phyloP scores from a whole-genome alignment of 768 basidiomycete species.

The Collybia sordida region DNA sequence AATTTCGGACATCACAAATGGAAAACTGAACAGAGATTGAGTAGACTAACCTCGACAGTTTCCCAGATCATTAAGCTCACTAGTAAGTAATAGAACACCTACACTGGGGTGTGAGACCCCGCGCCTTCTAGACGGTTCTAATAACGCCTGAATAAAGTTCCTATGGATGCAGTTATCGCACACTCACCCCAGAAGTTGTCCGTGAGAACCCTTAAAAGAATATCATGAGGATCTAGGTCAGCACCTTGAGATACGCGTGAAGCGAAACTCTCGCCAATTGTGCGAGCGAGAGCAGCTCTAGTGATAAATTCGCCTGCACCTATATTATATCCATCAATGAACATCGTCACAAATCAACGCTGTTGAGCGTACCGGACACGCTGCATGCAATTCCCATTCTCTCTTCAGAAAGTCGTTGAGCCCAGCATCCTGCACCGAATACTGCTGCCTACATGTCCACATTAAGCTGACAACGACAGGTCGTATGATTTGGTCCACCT shows the following conservation, averaged over 20 bases:
- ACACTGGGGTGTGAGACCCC: slow-evolving; percentile 51
- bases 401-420: slow-evolving; percentile 30
- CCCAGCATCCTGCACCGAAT: slow-evolving; percentile 81
- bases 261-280: slow-evolving; percentile 47
- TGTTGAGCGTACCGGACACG: slow-evolving; percentile 53
- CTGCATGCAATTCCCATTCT: slow-evolving; percentile 59
- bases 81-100: slow-evolving; percentile 61
- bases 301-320: slow-evolving; percentile 76
- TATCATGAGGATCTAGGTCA: slow-evolving; percentile 55
- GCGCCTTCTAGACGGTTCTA: slow-evolving; percentile 34
- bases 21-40: slow-evolving; percentile 6
- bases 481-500: slow-evolving; percentile 39
- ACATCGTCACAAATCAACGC: too few relatives aligned
- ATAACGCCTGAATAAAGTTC: slow-evolving; percentile 3
- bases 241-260: slow-evolving; percentile 9
- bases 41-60: slow-evolving; percentile 10
- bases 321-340: slow-evolving; percentile 17
- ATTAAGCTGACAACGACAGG: background rate
- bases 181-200: slow-evolving; percentile 52
- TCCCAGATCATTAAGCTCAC: slow-evolving; percentile 29
- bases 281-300: slow-evolving; percentile 52
- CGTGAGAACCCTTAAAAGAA: slow-evolving; percentile 44
- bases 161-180: background rate
- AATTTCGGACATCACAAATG: background rate
- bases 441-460: slow-evolving; percentile 54